Percentiles rank a stretch among this genome's conserved stretches.
phyloP scores from a whole-genome alignment of 495 filamentous ascomycete species.

The Astrothelium macrocarpum region DNA sequence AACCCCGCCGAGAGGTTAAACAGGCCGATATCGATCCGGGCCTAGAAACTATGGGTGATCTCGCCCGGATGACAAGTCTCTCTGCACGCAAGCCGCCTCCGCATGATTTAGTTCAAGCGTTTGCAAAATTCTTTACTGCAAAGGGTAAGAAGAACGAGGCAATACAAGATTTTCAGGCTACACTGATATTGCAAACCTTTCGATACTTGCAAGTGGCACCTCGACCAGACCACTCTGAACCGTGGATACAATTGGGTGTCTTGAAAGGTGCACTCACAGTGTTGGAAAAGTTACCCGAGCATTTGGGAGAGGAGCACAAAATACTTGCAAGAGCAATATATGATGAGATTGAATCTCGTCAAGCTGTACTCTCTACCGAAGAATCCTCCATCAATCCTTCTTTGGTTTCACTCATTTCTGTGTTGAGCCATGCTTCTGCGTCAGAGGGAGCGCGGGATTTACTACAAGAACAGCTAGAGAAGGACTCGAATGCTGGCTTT shows the following conservation, averaged over 20 bases:
- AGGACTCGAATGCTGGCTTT: constrained; percentile 2
- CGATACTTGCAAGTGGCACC: constrained; percentile 44
- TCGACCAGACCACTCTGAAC: constrained; percentile 40
- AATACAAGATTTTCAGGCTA: constrained; percentile 58
- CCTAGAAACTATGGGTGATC: constrained; percentile 45
- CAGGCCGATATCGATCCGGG: constrained; percentile 51
- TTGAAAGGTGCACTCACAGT: constrained; percentile 33
- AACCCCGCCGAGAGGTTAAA: constrained; percentile 43
- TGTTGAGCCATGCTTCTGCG: constrained; percentile 49
- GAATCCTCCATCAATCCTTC: constrained; percentile 23
- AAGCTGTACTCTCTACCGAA: constrained; percentile 1
- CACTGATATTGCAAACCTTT: constrained; percentile 47
- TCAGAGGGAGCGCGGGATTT: constrained; percentile 48
- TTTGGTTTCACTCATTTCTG: constrained; percentile 43
- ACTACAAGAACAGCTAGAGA: constrained; percentile 36
- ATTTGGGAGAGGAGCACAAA: constrained; percentile 48
- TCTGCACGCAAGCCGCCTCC: constrained; percentile 47
- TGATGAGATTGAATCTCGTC: constrained; percentile 16
- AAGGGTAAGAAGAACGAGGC: constrained; percentile 41
- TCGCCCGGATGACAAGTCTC: constrained; percentile 37
- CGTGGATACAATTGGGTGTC: constrained; percentile 38
- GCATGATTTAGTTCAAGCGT: constrained; percentile 52
- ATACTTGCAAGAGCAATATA: constrained; percentile 24
- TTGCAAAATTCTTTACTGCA: constrained; percentile 48
- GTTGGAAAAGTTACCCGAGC: constrained; percentile 37